A percentile compares a stretch with the other conserved stretches of the same genome.
phyloP scores from a whole-genome alignment of 2,329 filamentous ascomycete genomes.

The Neonectria sp. region DNA sequence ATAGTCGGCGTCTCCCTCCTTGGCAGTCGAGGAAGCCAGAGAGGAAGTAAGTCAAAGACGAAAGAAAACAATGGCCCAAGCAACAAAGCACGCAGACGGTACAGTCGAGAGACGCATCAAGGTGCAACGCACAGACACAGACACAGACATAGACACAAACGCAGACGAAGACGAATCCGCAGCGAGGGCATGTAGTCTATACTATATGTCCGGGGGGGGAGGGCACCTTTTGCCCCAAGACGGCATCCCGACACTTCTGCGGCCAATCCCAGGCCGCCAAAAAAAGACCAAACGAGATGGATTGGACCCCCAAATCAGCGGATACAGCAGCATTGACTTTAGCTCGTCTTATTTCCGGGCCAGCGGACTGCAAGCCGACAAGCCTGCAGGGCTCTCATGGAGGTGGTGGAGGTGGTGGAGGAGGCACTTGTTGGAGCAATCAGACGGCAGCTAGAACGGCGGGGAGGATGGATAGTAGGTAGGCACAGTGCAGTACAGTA shows the following conservation, averaged over 20 bases:
- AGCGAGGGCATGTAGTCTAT: background rate
- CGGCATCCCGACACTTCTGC: slow-evolving; percentile 37
- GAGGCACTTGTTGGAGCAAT: slow-evolving; percentile 4
- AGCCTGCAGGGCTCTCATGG: no score
- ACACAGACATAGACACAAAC: no score
- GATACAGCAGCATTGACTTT: background rate
- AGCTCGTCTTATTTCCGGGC: slow-evolving; percentile 5
- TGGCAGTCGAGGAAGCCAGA: background rate
- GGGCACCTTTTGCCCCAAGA: slow-evolving; percentile 22
- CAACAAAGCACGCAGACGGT: background rate
- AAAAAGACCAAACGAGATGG: background rate
- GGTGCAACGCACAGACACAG: background rate
- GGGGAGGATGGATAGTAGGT: no score
- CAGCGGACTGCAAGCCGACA: background rate
- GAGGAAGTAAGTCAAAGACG: background rate
- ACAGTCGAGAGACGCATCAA: background rate
- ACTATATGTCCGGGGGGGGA: background rate
- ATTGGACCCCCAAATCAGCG: background rate
- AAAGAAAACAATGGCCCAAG: background rate
- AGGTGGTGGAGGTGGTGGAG: background rate
- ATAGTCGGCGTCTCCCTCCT: background rate
- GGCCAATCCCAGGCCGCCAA: slow-evolving; percentile 34
- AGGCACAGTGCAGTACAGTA: background rate
- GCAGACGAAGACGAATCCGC: background rate
- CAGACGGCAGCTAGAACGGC: background rate